A percentile compares a stretch with the other conserved stretches of the same genome.
Evolutionary conservation across 306 rosid genomes (phyloP).

Genomic region (Vachellia pachyceras): DNA sequence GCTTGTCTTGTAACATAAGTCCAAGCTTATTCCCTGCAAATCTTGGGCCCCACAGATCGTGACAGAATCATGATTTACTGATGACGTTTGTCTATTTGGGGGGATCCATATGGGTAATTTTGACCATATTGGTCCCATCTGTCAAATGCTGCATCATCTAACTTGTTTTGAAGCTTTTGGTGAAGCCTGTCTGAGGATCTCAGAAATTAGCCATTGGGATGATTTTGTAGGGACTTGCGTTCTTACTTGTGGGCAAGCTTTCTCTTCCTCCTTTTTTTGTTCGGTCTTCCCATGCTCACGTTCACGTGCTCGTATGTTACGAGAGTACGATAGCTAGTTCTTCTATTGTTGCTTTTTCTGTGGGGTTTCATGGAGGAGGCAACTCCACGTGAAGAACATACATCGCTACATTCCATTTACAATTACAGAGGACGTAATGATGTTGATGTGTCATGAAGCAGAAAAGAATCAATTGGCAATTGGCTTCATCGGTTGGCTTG

Average conservation of each 20-base stretch:
- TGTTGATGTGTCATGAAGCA: neutral
- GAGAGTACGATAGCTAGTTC: neutral
- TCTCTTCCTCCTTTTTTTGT: neutral
- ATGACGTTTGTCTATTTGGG: constrained; percentile 33
- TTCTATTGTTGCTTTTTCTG: neutral
- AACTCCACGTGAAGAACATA: neutral
- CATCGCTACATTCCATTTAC: constrained; percentile 4
- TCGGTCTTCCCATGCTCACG: neutral
- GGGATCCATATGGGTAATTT: constrained; percentile 33
- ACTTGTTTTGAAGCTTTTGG: constrained; percentile 13
- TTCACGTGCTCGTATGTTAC: constrained; percentile 17
- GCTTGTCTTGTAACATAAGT: constrained; percentile 49
- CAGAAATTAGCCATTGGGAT: constrained; percentile 23
- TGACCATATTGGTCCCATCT: constrained; percentile 32
- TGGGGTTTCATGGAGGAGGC: constrained; percentile 5
- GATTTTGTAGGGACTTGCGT: constrained; percentile 6
- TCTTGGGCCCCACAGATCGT: constrained; percentile 44
- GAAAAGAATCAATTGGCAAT: neutral
- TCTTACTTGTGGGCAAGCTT: neutral
- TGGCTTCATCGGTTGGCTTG: neutral
- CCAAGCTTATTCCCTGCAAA: constrained; percentile 39
- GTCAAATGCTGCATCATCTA: constrained; percentile 24
- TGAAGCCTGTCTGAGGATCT: constrained; percentile 19
- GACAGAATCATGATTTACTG: constrained; percentile 34
- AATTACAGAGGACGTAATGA: neutral